Evolutionary conservation across 2,329 filamentous ascomycete species (phyloP).

Genomic region (Fusarium kyushuense): DNA sequence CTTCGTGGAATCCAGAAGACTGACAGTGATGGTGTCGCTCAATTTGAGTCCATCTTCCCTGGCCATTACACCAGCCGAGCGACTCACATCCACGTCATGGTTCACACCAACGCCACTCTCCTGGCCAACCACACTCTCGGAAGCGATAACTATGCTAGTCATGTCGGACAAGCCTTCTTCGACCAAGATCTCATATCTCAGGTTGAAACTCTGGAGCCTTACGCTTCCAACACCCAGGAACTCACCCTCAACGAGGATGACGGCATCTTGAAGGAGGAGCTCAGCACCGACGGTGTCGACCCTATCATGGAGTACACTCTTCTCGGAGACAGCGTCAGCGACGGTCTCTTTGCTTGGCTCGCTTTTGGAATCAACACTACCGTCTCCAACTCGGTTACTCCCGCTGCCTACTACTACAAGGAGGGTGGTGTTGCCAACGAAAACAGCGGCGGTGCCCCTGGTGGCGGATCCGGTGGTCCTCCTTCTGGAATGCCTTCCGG

Average conservation of each 20-base stretch:
- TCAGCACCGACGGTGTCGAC: conserved; percentile 62
- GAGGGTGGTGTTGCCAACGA: conserved; percentile 42
- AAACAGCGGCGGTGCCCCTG: conserved; percentile 27
- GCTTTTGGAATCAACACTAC: conserved; percentile 62
- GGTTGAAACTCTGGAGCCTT: conserved; percentile 64
- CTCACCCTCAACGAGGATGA: conserved; percentile 67
- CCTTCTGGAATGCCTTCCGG: conserved; percentile 22
- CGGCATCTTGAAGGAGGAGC: conserved; percentile 58
- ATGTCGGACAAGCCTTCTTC: conserved; percentile 19
- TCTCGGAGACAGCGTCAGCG: conserved; percentile 63
- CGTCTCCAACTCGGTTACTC: conserved; percentile 31
- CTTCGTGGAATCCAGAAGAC: conserved; percentile 46
- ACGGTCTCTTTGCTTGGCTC: conserved; percentile 69
- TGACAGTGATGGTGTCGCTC: conserved; percentile 57
- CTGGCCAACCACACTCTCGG: conserved; percentile 2
- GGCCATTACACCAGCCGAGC: conserved; percentile 60
- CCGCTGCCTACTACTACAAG: conserved; percentile 39
- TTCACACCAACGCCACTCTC: conserved; percentile 2
- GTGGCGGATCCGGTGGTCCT: conserved; percentile 22
- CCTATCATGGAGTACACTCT: conserved; percentile 70
- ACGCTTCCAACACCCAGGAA: conserved; percentile 59
- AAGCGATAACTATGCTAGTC: background rate
- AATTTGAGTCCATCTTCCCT: conserved; percentile 58
- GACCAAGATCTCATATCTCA: conserved; percentile 67
- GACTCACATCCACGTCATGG: conserved; percentile 60